Base-by-base conservation (phyloP, 116 monocot genomes). In the Posidonia oceanica region DNA sequence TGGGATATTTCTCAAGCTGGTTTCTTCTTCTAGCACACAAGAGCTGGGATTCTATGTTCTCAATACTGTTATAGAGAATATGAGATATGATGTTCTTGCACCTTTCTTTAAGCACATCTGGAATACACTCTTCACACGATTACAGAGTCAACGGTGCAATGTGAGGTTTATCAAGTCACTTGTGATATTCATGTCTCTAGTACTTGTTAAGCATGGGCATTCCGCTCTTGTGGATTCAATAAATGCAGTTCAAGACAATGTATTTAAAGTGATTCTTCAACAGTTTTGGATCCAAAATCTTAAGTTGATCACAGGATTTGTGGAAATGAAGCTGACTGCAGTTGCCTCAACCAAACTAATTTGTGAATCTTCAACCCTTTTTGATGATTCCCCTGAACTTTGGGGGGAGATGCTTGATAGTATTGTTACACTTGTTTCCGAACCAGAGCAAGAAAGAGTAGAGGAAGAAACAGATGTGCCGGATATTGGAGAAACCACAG, bases 51-150 rank as follows among this genome's bases (percentile, higher is more conserved):
- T 98, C 72, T 98, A 78, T 76, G 82, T 98, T 70, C 80, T 98
- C 10, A 98, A 98, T 72, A 98, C 93, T 68, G 79, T 98, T 75
- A 80, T 89, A 21, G 97, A 98, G 80, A 98, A 87, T 61, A 83
- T 98, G 44, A 58, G 75, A 12, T 86, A 75, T 72, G 85, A 92
- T 53, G 75, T 87, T 37, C 75, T 98, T 61, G 71, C 79, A 37
- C 84, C 87, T 62, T 79, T 89, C 70, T 66, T 92, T 67, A 55
- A 70, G 21, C 60, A 79, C 18, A 90, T 98, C 64, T 98, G 97
- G 97, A 73, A 11, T 15, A 70, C 56, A 1, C 69, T 98, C 7
- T 98, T 98, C 68, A 78, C 66, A 22, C 73, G 85, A 59, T 68
- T 98, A 69, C 89, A 90, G 71, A 82, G 54, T 48, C 83, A 78